Evolutionary conservation across 2,329 filamentous ascomycete genomes (phyloP).

Genomic region (Periconia sp.): DNA sequence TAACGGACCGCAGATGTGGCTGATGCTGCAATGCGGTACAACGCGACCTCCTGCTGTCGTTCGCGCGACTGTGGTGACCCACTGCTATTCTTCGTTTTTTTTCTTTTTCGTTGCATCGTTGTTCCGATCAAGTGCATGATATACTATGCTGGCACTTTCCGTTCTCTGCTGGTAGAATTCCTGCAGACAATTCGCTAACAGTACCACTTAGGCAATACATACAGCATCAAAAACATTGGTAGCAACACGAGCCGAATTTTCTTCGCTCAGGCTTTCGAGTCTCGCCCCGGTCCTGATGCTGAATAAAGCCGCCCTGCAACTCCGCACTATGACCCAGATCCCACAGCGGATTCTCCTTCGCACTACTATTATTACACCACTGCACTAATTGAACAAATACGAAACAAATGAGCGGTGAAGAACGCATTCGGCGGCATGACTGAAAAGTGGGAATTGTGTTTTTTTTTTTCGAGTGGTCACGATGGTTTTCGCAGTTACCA

Average conservation of each 20-base stretch:
- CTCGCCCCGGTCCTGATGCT: conserved; percentile 7
- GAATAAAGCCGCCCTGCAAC: conserved; percentile 9
- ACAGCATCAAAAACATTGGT: conserved; percentile 83
- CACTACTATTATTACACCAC: not conserved
- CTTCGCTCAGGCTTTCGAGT: conserved; percentile 84
- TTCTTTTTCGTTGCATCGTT: conserved; percentile 14
- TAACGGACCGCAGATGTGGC: conserved; percentile 20
- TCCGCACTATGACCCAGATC: not conserved
- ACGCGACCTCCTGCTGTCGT: conserved; percentile 28
- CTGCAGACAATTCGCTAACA: conserved; percentile 2
- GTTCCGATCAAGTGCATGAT: conserved; percentile 1
- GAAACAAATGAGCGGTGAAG: conserved; percentile 17
- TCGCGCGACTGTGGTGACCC: conserved; percentile 19
- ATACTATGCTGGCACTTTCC: not conserved
- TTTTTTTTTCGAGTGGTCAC: not conserved
- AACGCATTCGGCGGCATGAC: conserved; percentile 15
- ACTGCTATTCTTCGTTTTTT: conserved; percentile 3
- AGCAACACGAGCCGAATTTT: conserved; percentile 76
- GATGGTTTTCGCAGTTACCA: not conserved
- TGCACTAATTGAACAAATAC: not conserved
- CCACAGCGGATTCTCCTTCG: not conserved
- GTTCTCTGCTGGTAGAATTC: not conserved
- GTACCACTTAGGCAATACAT: conserved; percentile 74
- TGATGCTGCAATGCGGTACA: conserved; percentile 13
- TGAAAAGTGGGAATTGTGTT: not conserved